Evolutionary conservation across 2,329 filamentous ascomycete species (phyloP).

Genomic region (Fusarium longipes): DNA sequence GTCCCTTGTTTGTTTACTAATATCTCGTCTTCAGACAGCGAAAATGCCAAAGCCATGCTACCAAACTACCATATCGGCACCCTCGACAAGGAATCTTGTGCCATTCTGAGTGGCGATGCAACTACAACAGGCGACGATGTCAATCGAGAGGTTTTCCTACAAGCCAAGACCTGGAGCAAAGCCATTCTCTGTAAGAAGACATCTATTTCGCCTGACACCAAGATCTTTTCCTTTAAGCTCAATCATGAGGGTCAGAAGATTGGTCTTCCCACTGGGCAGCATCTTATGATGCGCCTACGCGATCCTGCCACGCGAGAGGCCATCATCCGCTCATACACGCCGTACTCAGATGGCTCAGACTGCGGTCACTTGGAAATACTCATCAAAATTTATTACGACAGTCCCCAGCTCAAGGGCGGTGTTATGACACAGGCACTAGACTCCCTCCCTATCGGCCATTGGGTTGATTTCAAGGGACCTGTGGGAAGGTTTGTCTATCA

Average conservation of each 20-base stretch:
- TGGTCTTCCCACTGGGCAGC: slow-evolving; percentile 85
- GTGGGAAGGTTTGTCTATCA: slow-evolving; percentile 87
- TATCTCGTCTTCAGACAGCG: slow-evolving; percentile 72
- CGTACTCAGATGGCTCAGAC: slow-evolving; percentile 72
- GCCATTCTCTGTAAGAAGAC: slow-evolving; percentile 75
- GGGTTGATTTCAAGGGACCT: slow-evolving; percentile 87
- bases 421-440: slow-evolving; percentile 87
- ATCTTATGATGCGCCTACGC: slow-evolving; percentile 83
- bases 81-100: slow-evolving; percentile 69
- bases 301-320: slow-evolving; percentile 77
- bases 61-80: slow-evolving; percentile 84
- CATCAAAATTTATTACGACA: slow-evolving; percentile 83
- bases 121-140: slow-evolving; percentile 51
- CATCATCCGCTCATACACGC: slow-evolving; percentile 89
- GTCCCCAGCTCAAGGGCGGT: slow-evolving; percentile 69
- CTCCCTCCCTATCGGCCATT: slow-evolving; percentile 74
- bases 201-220: slow-evolving; percentile 79
- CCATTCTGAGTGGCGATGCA: slow-evolving; percentile 62
- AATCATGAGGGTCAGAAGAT: slow-evolving; percentile 76
- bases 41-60: slow-evolving; percentile 94
- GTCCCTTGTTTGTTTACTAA: slow-evolving; percentile 37
- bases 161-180: slow-evolving; percentile 78
- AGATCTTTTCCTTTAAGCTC: slow-evolving; percentile 83
- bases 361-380: slow-evolving; percentile 78
- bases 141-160: slow-evolving; percentile 73